Percentiles rank a stretch among this genome's conserved stretches.
These are phyloP conservation scores for Solanum sejunctum DNA, from an alignment of 257 asterid genomes.

Conservation along the genomic window DNA sequence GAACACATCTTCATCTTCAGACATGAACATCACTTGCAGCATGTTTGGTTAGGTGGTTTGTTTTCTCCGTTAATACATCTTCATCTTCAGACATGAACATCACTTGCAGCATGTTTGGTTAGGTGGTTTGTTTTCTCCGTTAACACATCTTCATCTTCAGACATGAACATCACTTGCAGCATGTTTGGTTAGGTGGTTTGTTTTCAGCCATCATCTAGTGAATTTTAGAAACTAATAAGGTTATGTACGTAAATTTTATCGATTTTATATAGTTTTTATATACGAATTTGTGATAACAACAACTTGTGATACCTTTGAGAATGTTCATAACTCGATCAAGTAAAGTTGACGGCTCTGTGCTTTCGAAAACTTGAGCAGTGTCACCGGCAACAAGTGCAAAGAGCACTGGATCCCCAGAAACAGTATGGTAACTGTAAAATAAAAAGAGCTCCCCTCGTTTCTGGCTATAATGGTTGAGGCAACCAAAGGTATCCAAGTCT, in stretches of 20 bases:
- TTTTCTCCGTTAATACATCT: background rate
- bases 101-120: background rate
- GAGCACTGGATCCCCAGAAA: conserved; percentile 77
- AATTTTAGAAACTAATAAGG: too few relatives aligned
- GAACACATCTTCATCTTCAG: background rate
- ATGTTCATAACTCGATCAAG: conserved; percentile 49
- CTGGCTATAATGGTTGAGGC: conserved; percentile 38
- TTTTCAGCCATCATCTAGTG: too few relatives aligned
- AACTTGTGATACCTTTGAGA: conserved; percentile 41
- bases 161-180: background rate
- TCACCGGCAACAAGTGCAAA: conserved; percentile 79
- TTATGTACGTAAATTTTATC: background rate
- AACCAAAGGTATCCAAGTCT: conserved; percentile 73
- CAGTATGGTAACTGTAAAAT: conserved; percentile 77
- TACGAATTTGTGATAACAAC: background rate
- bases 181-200: background rate
- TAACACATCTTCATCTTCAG: background rate
- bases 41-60: background rate
- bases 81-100: background rate
- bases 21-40: background rate
- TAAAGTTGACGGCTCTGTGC: conserved; percentile 32
- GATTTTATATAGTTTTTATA: background rate
- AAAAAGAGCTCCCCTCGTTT: conserved; percentile 66
- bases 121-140: background rate
- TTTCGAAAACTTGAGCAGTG: conserved; percentile 62